Conservation (phyloP, 1,284 basidiomycete genomes). For the Papiliotrema laurentii region DNA sequence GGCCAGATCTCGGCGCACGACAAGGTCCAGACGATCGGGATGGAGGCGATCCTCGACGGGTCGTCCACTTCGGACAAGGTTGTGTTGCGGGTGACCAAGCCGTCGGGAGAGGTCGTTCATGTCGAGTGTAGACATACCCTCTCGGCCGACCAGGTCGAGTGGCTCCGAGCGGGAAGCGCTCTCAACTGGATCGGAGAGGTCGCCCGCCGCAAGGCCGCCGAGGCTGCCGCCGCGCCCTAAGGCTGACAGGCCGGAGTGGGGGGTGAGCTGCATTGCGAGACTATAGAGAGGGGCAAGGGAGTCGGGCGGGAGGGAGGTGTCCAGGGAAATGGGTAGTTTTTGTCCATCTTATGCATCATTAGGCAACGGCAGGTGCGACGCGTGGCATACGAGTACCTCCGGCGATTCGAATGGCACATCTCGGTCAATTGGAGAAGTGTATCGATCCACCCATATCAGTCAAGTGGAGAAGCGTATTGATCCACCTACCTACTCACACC, state of each 20-base stretch:
- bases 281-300: background rate
- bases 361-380: too few relatives aligned
- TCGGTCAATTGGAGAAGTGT: too few relatives aligned
- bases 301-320: background rate
- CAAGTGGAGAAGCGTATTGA: too few relatives aligned
- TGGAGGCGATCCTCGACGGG: slow-evolving; percentile 56
- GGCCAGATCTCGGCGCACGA: slow-evolving; percentile 75
- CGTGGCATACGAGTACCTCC: too few relatives aligned
- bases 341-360: too few relatives aligned
- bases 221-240: too few relatives aligned
- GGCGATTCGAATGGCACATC: too few relatives aligned
- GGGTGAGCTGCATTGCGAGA: too few relatives aligned
- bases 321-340: too few relatives aligned
- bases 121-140: slow-evolving; percentile 80
- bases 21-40: slow-evolving; percentile 56
- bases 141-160: slow-evolving; percentile 80
- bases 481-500: too few relatives aligned
- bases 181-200: slow-evolving; percentile 59
- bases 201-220: slow-evolving; percentile 16
- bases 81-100: slow-evolving; percentile 63
- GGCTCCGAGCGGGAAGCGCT: slow-evolving; percentile 80
- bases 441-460: too few relatives aligned
- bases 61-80: slow-evolving; percentile 51
- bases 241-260: too few relatives aligned
- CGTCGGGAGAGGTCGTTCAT: slow-evolving; percentile 59